Evolutionary conservation across 495 filamentous ascomycete species (phyloP).

Genomic region (Trichoderma virens): DNA sequence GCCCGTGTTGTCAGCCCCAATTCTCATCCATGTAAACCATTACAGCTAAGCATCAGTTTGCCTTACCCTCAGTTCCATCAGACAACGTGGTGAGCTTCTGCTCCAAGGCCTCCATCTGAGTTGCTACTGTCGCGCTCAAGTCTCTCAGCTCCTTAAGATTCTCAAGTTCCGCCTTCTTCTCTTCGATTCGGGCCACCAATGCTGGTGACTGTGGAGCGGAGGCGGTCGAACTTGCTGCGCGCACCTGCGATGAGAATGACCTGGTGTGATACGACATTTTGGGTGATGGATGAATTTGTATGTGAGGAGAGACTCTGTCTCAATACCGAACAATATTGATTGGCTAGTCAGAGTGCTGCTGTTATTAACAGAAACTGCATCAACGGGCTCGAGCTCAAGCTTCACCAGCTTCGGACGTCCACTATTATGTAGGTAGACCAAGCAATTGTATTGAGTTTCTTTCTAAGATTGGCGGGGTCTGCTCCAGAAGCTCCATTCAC

Average conservation of each 20-base stretch:
- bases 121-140: conserved; percentile 76
- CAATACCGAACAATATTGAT: neutral
- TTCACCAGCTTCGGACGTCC: too few species aligned
- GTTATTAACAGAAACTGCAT: too few species aligned
- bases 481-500: neutral
- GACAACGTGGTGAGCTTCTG: conserved; percentile 80
- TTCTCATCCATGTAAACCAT: too few species aligned
- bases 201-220: conserved; percentile 66
- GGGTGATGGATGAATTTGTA: neutral
- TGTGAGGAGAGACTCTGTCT: neutral
- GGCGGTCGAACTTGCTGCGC: conserved; percentile 43
- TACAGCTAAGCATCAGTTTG: neutral
- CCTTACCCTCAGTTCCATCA: conserved; percentile 83
- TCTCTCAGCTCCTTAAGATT: conserved; percentile 81
- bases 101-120: conserved; percentile 86
- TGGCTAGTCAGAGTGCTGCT: neutral
- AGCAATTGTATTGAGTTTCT: too few species aligned
- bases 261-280: conserved; percentile 39
- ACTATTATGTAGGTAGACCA: too few species aligned
- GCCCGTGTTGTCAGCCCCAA: conserved; percentile 10
- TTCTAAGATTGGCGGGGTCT: too few species aligned
- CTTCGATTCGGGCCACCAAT: conserved; percentile 77
- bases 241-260: conserved; percentile 53
- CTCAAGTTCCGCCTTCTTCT: conserved; percentile 90
- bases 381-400: too few species aligned